These are phyloP conservation scores for Suillus lakei DNA, from an alignment of 768 basidiomycete genomes.

Conservation along the genomic window DNA sequence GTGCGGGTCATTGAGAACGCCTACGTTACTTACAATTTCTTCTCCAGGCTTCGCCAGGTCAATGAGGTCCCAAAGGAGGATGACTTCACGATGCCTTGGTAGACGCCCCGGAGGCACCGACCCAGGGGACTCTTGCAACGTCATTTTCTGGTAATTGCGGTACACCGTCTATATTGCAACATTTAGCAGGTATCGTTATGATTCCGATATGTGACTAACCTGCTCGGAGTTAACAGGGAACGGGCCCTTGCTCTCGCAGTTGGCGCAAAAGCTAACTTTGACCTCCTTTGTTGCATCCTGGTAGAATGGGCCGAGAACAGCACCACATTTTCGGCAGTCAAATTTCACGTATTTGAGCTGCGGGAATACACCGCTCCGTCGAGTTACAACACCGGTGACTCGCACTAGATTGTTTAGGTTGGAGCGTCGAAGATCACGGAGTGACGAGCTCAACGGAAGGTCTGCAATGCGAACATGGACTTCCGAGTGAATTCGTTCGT, in stretches of 20 bases:
- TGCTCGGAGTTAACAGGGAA: constrained; percentile 97
- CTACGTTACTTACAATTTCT: constrained; percentile 75
- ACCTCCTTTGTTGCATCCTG: constrained; percentile 97
- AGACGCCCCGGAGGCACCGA: constrained; percentile 97
- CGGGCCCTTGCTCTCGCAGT: constrained; percentile 94
- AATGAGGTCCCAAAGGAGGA: constrained; percentile 97
- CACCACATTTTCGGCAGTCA: constrained; percentile 93
- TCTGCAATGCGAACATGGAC: constrained; percentile 97
- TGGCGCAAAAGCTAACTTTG: constrained; percentile 90
- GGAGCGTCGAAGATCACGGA: constrained; percentile 90
- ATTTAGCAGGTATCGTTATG: constrained; percentile 1
- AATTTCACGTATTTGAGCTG: constrained; percentile 99
- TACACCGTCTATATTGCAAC: constrained; percentile 80
- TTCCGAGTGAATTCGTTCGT: constrained; percentile 96
- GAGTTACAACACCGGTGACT: constrained; percentile 93
- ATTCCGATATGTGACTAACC: constrained; percentile 46
- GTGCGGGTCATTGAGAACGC: constrained; percentile 3
- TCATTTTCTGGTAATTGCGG: constrained; percentile 99
- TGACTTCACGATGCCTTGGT: constrained; percentile 95
- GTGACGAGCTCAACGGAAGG: constrained; percentile 85
- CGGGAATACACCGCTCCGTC: constrained; percentile 97
- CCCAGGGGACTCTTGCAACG: constrained; percentile 96
- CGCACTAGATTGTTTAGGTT: constrained; percentile 96
- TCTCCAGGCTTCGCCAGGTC: constrained; percentile 98
- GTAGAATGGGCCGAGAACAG: constrained; percentile 95